Base-by-base conservation (phyloP, 805 yeast genomes). In the Nakazawaea siamensis region DNA sequence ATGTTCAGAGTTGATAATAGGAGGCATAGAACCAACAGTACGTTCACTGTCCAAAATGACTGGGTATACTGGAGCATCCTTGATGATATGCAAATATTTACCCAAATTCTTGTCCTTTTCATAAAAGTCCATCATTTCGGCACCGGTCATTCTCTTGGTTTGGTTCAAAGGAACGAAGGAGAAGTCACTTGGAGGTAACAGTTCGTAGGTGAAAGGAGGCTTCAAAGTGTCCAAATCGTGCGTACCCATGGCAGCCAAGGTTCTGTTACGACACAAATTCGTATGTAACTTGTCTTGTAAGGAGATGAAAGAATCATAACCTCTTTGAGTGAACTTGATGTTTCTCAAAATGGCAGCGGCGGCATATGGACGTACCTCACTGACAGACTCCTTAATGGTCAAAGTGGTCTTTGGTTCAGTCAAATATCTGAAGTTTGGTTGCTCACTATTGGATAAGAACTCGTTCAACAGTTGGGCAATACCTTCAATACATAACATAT, bases 221-320 rank as follows among this genome's bases (percentile, higher is more conserved):
- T 71, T 56, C 46, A 90, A 62, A 31, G 81, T 74, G 57, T 85
- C 94, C 43, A 80, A 68, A 60, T 92, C 97, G 54, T 92, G 99
- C 35, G 99, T 92, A 51, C 99, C 99, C 71, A 90, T 87, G 33
- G 98, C 97, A 38, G 92, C 98, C 48, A 92, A 72, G 23, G 95
- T 80, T 72, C 99, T 84, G 62, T 90, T 84, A 68, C 99, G 90
- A 62, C 98, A 90, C 52, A 92, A 66, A 58, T 92, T 92, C 43
- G 94, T 68, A 64, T 92, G 99, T 47, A 92, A 70, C 61, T 92
- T 92, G 60, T 92, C 99, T 64, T 92, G 99, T 50, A 92, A 68
- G 19, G 95, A 81, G 51, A 92, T 90, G 68, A 92, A 92, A 4
- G 97, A 88, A 40, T 87, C 94, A 57, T 94, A 92, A 12, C 83